These are phyloP conservation scores for Entonaema liquescens DNA, from an alignment of 495 filamentous ascomycete genomes.

Conservation along the genomic window DNA sequence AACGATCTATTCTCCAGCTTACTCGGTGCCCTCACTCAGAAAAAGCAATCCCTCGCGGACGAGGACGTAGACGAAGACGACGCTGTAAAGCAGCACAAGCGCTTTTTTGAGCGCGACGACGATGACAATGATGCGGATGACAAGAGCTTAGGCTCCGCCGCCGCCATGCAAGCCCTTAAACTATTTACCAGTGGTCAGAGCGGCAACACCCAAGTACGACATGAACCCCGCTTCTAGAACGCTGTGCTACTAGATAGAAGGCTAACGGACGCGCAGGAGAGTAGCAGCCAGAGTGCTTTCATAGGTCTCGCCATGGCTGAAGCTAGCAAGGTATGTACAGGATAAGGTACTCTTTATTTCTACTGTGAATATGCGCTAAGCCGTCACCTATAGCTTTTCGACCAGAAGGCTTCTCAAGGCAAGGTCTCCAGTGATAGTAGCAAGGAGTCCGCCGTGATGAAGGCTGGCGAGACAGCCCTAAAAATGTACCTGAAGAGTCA, in stretches of 20 bases:
- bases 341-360: not conserved
- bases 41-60: slow-evolving; percentile 57
- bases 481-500: slow-evolving; percentile 65
- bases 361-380: slow-evolving; percentile 5
- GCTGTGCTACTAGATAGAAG: not conserved
- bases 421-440: slow-evolving; percentile 55
- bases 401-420: slow-evolving; percentile 56
- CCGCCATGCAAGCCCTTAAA: slow-evolving; percentile 75
- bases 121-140: slow-evolving; percentile 52
- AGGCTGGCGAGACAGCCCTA: slow-evolving; percentile 64
- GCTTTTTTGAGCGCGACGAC: slow-evolving; percentile 56
- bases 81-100: slow-evolving; percentile 63
- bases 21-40: slow-evolving; percentile 58
- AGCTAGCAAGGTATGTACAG: slow-evolving; percentile 54
- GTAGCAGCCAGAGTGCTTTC: slow-evolving; percentile 54
- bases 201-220: slow-evolving; percentile 40
- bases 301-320: slow-evolving; percentile 63
- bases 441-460: slow-evolving; percentile 61
- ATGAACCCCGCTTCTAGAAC: not conserved
- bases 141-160: slow-evolving; percentile 63
- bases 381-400: slow-evolving; percentile 52
- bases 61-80: slow-evolving; percentile 70
- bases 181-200: slow-evolving; percentile 62
- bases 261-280: slow-evolving; percentile 30
- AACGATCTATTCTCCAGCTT: slow-evolving; percentile 61